Percentiles rank a stretch among this genome's conserved stretches.
Evolutionary conservation across 306 rosid species (phyloP).

Genomic region (Vicia sativa): DNA sequence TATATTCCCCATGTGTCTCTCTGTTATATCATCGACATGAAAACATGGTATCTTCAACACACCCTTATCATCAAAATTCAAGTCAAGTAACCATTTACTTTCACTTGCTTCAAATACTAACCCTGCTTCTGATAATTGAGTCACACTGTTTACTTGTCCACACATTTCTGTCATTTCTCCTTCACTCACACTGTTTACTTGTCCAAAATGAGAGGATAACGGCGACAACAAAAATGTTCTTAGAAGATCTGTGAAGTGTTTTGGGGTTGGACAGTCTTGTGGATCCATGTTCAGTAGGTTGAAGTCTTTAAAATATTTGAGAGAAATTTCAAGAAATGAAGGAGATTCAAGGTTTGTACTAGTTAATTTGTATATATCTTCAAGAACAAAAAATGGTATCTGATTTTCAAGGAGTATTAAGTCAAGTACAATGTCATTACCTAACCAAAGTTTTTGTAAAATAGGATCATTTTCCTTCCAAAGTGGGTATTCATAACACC

Average conservation of each 20-base stretch:
- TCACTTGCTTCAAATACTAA: conserved; percentile 33
- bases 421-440: neutral
- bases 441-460: neutral
- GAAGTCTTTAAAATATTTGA: neutral
- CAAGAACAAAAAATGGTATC: conserved; percentile 19
- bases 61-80: conserved; percentile 21
- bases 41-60: conserved; percentile 43
- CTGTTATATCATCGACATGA: neutral
- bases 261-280: neutral
- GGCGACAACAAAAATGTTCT: neutral
- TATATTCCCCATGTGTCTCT: conserved; percentile 23
- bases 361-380: neutral
- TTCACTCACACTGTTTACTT: neutral
- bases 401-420: conserved; percentile 13
- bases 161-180: too few relatives aligned
- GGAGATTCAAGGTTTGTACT: neutral
- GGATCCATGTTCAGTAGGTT: neutral
- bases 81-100: conserved; percentile 22
- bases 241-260: conserved; percentile 25
- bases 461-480: neutral
- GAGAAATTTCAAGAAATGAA: neutral
- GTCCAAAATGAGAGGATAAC: neutral
- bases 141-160: neutral
- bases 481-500: rapidly evolving
- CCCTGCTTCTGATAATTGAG: conserved; percentile 42